Evolutionary conservation across 1,284 basidiomycete genomes (phyloP).

Genomic region (Ustilago trichophora): DNA sequence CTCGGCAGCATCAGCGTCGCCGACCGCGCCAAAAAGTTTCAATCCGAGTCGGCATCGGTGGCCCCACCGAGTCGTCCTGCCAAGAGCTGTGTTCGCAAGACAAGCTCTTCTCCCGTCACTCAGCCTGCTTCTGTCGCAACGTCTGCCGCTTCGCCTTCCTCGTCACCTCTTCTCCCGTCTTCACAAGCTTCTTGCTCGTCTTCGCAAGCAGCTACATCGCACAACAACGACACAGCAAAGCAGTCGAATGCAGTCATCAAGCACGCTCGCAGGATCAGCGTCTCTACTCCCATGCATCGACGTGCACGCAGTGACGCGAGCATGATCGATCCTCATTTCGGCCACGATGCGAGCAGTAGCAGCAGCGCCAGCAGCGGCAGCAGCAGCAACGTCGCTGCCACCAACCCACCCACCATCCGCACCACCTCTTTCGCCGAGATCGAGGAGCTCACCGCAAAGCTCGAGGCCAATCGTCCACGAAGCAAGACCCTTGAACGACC

Average conservation of each 20-base stretch:
- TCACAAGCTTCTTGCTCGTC: conserved; percentile 2
- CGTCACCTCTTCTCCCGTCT: background rate
- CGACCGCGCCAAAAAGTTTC: conserved; percentile 27
- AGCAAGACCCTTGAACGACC: conserved; percentile 6
- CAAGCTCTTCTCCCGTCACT: background rate
- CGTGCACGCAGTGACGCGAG: conserved; percentile 38
- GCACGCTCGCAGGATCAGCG: conserved; percentile 25
- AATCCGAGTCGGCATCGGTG: background rate
- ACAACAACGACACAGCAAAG: background rate
- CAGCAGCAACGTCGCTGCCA: background rate
- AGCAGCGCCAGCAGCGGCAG: background rate
- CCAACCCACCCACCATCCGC: conserved; percentile 9
- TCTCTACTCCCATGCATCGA: conserved; percentile 32
- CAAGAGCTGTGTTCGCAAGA: conserved; percentile 1
- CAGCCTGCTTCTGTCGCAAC: background rate
- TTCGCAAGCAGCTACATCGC: background rate
- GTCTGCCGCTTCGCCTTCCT: background rate
- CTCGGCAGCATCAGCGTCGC: conserved; percentile 20
- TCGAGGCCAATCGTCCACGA: conserved; percentile 24
- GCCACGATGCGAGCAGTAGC: background rate
- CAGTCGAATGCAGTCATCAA: conserved; percentile 11
- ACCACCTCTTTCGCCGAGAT: conserved; percentile 21
- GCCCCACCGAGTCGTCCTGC: background rate
- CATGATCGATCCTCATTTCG: conserved; percentile 21
- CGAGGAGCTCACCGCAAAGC: conserved; percentile 25